Evolutionary conservation across 176 grass and related monocot species (phyloP), one percentile per base, ranked within the genome.

Genomic region (Juncus effusus): DNA sequence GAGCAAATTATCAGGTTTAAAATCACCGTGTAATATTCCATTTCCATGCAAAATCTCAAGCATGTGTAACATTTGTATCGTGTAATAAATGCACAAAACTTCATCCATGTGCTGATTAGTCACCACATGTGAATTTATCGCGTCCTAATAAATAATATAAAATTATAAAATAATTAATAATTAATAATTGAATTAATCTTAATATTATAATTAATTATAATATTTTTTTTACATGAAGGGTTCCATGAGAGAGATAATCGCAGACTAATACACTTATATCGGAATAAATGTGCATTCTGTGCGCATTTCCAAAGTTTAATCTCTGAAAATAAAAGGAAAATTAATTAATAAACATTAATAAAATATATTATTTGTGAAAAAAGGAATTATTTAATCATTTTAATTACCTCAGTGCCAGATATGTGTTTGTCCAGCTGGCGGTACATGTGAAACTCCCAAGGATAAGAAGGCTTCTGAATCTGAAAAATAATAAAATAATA

Each of bases 371-470:
- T 16, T 15, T 28, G 28, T 59, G 5, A 72, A 12, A 41, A 72
- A 8, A 12, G 10, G 28, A 58, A 59, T 45, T 35, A 28, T 36
- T 42, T 59, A 19, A 60, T 59, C 5, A 64, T 81, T 60, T 73
- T 65, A 8, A 72, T 62, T 61, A 93, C 94, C 88, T 93, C 80
- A 69, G 60, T 36, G 64, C 81, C 78, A 78, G 85, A 75, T 80
- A 99, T 80, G 49, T 52, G 82, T 67, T 37, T 60, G 82, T 99
- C 94, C 83, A 99, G 85, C 78, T 86, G 88, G 36, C 88, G 85
- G 80, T 99, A 93, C 65, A 99, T 99, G 76, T 99, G 93, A 73
- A 93, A 99, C 70, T 99, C 94, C 88, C 85, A 99, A 19, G 85
- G 69, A 67, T 77, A 99, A 51, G 85, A 63, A 53, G 94, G 94